Percentiles rank a stretch among this genome's conserved stretches.
Conservation (phyloP, 768 basidiomycete species). For the Cytidiella melzeri region DNA sequence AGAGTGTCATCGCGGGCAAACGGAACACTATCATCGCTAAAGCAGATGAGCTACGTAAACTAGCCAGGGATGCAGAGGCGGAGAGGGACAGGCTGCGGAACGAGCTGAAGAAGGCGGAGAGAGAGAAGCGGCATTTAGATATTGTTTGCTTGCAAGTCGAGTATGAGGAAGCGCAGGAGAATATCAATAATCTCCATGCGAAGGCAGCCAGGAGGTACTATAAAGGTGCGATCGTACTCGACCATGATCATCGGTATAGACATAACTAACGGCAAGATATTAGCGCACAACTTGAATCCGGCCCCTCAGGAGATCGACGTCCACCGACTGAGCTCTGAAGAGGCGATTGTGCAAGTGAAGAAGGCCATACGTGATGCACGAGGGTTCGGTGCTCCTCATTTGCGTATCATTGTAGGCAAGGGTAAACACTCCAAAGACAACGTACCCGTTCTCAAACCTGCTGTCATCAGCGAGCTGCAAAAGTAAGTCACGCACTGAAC, state of each 20-base stretch:
- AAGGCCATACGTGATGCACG: slow-evolving; percentile 27
- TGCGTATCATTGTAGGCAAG: slow-evolving; percentile 30
- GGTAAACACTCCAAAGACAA: slow-evolving; percentile 28
- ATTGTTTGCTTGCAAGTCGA: slow-evolving; percentile 26
- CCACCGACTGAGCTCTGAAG: slow-evolving; percentile 26
- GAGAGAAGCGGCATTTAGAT: slow-evolving; percentile 18
- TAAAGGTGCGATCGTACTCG: slow-evolving; percentile 28
- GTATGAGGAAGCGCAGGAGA: slow-evolving; percentile 23
- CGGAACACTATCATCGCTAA: slow-evolving; percentile 19
- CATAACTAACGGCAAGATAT: too few species aligned
- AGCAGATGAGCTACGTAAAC: slow-evolving; percentile 25
- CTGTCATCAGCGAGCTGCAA: slow-evolving; percentile 24
- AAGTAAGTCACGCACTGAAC: slow-evolving; percentile 14
- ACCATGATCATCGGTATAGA: too few species aligned
- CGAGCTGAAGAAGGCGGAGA: slow-evolving; percentile 20
- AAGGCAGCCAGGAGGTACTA: slow-evolving; percentile 30
- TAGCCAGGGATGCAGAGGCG: slow-evolving; percentile 24
- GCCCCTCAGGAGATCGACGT: slow-evolving; percentile 30
- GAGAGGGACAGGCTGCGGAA: slow-evolving; percentile 18
- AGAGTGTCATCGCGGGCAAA: slow-evolving; percentile 25
- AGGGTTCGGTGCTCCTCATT: slow-evolving; percentile 21
- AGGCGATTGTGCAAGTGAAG: slow-evolving; percentile 27
- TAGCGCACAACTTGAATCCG: slow-evolving; percentile 26
- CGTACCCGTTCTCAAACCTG: slow-evolving; percentile 27
- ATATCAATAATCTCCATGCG: slow-evolving; percentile 23